Percentiles rank a stretch among this genome's conserved stretches.
These are phyloP conservation scores for Ilex aquifolium DNA, from an alignment of 257 asterid species.

Conservation along the genomic window DNA sequence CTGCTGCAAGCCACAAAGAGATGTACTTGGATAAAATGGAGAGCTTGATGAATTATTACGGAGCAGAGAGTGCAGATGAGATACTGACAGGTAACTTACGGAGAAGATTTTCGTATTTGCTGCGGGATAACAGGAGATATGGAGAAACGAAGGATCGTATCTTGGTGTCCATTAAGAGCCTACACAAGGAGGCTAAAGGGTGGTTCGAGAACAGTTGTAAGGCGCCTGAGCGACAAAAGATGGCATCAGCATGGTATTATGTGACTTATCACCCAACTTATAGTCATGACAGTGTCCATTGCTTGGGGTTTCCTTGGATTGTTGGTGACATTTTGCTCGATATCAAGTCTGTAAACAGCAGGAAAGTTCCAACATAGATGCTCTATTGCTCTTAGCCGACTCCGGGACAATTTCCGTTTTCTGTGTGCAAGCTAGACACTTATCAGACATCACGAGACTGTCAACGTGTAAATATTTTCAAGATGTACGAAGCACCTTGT, in stretches of 20 bases:
- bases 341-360: conserved; percentile 35
- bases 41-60: conserved; percentile 53
- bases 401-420: no score
- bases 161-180: conserved; percentile 57
- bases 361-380: not conserved
- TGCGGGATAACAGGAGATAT: conserved; percentile 70
- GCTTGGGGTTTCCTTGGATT: conserved; percentile 89
- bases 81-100: conserved; percentile 70
- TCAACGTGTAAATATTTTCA: no score
- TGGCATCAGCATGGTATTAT: conserved; percentile 91
- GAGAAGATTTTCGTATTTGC: conserved; percentile 54
- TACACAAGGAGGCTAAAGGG: conserved; percentile 66
- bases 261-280: conserved; percentile 62
- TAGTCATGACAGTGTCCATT: conserved; percentile 37
- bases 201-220: conserved; percentile 46
- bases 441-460: no score
- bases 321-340: conserved; percentile 64
- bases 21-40: conserved; percentile 55
- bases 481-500: no score
- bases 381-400: no score
- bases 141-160: conserved; percentile 81
- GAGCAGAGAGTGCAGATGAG: conserved; percentile 73
- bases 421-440: no score
- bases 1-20: conserved; percentile 56
- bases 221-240: conserved; percentile 27